Conservation (phyloP, 2,329 filamentous ascomycete species). For the Neocatenulostroma microsporum region DNA sequence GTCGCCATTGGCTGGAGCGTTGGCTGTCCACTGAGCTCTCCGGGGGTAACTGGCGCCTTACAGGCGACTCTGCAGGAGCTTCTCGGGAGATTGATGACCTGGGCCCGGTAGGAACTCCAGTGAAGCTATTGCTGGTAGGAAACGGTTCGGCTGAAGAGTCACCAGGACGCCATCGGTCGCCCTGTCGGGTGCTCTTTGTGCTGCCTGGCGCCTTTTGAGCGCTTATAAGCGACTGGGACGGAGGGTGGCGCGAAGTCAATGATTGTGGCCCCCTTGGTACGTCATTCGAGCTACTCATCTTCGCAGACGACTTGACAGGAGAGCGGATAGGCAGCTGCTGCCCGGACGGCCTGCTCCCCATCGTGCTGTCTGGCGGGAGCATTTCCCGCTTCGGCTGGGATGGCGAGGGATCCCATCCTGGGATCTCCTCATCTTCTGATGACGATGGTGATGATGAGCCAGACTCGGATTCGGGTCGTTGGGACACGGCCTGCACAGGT, state of each 20-base stretch:
- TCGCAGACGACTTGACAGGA: background rate
- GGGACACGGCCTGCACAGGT: background rate
- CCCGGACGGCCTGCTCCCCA: conserved; percentile 1
- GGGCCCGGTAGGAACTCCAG: too few relatives aligned
- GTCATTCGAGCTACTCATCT: too few relatives aligned
- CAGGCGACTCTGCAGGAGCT: too few relatives aligned
- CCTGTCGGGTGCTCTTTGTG: too few relatives aligned
- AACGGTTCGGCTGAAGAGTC: too few relatives aligned
- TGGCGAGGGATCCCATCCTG: conserved; percentile 2
- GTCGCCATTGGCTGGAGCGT: too few relatives aligned
- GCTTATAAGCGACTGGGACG: background rate
- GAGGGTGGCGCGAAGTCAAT: too few relatives aligned
- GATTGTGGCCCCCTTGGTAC: too few relatives aligned
- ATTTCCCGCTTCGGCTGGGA: background rate
- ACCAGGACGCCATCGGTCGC: background rate
- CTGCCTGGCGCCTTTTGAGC: background rate
- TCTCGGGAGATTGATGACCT: too few relatives aligned
- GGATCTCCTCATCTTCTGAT: conserved; percentile 6
- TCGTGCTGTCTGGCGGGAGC: conserved; percentile 11
- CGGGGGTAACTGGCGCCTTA: too few relatives aligned
- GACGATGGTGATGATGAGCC: background rate
- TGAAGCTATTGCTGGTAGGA: too few relatives aligned
- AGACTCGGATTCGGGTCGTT: background rate
- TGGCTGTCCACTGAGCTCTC: too few relatives aligned
- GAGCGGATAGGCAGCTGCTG: background rate